Conservation (phyloP, 1,284 basidiomycete genomes). For the Singerocomus inundabilis region DNA sequence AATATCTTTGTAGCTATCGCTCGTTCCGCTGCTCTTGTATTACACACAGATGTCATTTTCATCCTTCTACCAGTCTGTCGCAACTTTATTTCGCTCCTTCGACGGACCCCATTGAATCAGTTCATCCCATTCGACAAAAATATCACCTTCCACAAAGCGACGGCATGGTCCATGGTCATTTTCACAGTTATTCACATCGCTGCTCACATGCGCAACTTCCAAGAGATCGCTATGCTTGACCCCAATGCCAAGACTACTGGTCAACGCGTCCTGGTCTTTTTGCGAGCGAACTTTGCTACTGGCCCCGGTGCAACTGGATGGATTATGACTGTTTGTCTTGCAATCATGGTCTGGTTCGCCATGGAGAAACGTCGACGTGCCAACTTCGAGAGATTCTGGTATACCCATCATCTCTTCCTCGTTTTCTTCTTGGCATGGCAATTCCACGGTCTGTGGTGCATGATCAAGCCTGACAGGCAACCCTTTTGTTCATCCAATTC, state of each 20-base stretch:
- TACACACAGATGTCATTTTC: slow-evolving; percentile 86
- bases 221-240: slow-evolving; percentile 60
- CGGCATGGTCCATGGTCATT: slow-evolving; percentile 82
- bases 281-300: slow-evolving; percentile 75
- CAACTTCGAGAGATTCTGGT: slow-evolving; percentile 87
- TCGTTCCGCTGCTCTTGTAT: slow-evolving; percentile 77
- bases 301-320: slow-evolving; percentile 91
- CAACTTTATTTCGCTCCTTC: slow-evolving; percentile 83
- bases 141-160: slow-evolving; percentile 84
- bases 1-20: slow-evolving; percentile 59
- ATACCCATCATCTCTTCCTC: slow-evolving; percentile 85
- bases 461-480: slow-evolving; percentile 85
- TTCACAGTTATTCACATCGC: slow-evolving; percentile 70
- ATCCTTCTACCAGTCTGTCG: slow-evolving; percentile 90
- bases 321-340: slow-evolving; percentile 78
- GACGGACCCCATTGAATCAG: slow-evolving; percentile 77
- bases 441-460: slow-evolving; percentile 92
- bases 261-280: slow-evolving; percentile 62
- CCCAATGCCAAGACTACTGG: slow-evolving; percentile 50
- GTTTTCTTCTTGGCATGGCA: slow-evolving; percentile 91
- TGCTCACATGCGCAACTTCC: slow-evolving; percentile 82
- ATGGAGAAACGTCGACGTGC: slow-evolving; percentile 72
- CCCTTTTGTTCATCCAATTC: slow-evolving; percentile 81
- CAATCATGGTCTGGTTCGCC: slow-evolving; percentile 79
- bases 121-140: slow-evolving; percentile 90